A percentile compares a stretch with the other conserved stretches of the same genome.
These are phyloP conservation scores for Entomortierella beljakovae DNA, from an alignment of 192 early-diverging fungal genomes.

Conservation along the genomic window DNA sequence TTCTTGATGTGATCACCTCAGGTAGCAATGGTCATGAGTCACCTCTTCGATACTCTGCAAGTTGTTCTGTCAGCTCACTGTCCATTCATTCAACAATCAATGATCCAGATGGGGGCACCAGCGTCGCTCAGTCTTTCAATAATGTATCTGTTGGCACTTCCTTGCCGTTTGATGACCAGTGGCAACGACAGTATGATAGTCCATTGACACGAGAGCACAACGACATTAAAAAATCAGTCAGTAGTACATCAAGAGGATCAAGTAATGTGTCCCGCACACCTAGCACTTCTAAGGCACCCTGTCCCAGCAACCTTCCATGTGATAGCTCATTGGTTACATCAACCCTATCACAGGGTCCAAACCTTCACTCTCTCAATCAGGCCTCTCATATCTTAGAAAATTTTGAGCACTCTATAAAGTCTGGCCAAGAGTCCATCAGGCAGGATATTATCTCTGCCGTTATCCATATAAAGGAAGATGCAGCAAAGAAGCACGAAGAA, in stretches of 20 bases:
- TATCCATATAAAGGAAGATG: slow-evolving; percentile 9
- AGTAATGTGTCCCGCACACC: not conserved
- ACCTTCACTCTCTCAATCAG: slow-evolving; percentile 25
- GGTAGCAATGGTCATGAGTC: not conserved
- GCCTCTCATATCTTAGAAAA: slow-evolving; percentile 16
- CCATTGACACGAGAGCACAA: not conserved
- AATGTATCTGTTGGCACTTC: not conserved
- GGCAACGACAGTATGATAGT: not conserved
- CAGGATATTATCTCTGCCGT: slow-evolving; percentile 21
- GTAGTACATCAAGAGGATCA: not conserved
- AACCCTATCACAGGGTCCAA: not conserved
- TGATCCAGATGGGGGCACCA: not conserved
- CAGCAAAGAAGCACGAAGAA: slow-evolving; percentile 20
- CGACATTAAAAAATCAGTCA: not conserved
- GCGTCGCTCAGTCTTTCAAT: not conserved
- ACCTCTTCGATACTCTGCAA: not conserved
- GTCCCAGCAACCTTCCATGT: not conserved
- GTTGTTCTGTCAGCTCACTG: not conserved
- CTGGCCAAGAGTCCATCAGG: slow-evolving; percentile 31
- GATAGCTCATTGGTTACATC: not conserved
- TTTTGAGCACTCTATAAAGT: slow-evolving; percentile 22
- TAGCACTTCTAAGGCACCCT: not conserved
- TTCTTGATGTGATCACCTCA: slow-evolving; percentile 15
- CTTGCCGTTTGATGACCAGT: not conserved
- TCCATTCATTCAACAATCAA: not conserved